phyloP scores from a whole-genome alignment of 208 protist genomes.

The Novymonas esmeraldas region DNA sequence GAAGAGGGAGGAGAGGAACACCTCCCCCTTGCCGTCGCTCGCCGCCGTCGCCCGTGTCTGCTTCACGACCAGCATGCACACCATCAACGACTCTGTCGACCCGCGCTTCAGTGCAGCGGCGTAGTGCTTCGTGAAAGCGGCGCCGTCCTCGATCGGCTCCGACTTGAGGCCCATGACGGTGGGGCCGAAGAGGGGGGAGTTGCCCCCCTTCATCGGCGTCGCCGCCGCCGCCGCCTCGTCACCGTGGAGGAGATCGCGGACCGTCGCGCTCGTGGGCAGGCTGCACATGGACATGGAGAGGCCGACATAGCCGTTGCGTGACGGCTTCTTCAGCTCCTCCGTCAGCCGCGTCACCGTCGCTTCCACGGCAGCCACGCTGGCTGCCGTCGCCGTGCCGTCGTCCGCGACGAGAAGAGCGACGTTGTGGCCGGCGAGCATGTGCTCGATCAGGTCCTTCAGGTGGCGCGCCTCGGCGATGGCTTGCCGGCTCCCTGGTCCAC shows the following conservation, averaged over 20 bases:
- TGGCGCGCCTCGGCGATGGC: conserved; percentile 20
- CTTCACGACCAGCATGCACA: conserved; percentile 56
- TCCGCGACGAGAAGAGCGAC: conserved; percentile 49
- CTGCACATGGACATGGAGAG: conserved; percentile 38
- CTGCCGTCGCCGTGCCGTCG: conserved; percentile 33
- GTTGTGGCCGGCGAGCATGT: conserved; percentile 63
- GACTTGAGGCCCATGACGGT: conserved; percentile 38
- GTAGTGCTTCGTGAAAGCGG: conserved; percentile 34
- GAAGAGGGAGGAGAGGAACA: conserved; percentile 50
- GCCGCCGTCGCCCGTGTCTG: conserved; percentile 27
- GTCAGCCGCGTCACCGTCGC: conserved; percentile 31
- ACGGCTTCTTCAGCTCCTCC: conserved; percentile 18
- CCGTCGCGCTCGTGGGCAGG: conserved; percentile 32
- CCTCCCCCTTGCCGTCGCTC: conserved; percentile 27
- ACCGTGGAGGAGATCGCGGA: conserved; percentile 41
- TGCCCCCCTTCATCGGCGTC: conserved; percentile 36
- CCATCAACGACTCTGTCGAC: conserved; percentile 32
- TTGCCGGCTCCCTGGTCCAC: conserved; percentile 24
- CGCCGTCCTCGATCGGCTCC: conserved; percentile 21
- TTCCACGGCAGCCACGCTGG: conserved; percentile 25
- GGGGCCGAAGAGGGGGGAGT: conserved; percentile 58
- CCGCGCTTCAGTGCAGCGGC: conserved; percentile 30
- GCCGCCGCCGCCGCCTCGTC: conserved; percentile 19
- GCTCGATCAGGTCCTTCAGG: conserved; percentile 41
- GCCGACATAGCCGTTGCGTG: conserved; percentile 28